A percentile compares a stretch with the other conserved stretches of the same genome.
These are phyloP conservation scores for Kodamaea lidongshanica DNA, from an alignment of 805 yeast genomes.

Conservation along the genomic window DNA sequence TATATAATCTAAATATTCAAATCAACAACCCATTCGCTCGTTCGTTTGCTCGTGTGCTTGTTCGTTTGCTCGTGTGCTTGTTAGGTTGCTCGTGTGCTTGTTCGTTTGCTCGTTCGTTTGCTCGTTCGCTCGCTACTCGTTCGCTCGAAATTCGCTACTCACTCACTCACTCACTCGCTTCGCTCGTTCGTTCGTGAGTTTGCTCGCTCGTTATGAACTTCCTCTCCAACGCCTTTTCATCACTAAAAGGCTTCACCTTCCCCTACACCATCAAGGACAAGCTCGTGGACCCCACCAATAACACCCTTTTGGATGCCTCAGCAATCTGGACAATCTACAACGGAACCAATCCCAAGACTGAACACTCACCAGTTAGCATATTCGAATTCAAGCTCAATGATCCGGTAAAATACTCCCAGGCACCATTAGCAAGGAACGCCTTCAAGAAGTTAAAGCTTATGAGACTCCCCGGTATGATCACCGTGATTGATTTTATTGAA, in stretches of 20 bases:
- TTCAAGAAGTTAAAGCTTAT: conserved; percentile 47
- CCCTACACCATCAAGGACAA: conserved; percentile 53
- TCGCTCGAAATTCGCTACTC: no score
- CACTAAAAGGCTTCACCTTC: conserved; percentile 50
- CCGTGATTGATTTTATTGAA: conserved; percentile 58
- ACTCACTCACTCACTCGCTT: no score
- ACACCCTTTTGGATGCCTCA: conserved; percentile 14
- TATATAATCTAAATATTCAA: no score
- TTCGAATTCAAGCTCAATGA: conserved; percentile 55
- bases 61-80: no score
- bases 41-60: no score
- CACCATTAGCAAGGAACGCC: conserved; percentile 30
- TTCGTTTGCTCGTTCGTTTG: no score
- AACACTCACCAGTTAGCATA: conserved; percentile 48
- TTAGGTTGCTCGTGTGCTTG: no score
- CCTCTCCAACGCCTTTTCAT: conserved; percentile 54
- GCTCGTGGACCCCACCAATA: conserved; percentile 23
- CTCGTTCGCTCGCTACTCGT: no score
- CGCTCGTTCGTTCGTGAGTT: no score
- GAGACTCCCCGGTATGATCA: conserved; percentile 64
- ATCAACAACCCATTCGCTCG: no score
- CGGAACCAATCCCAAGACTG: conserved; percentile 51
- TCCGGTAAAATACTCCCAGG: conserved; percentile 23
- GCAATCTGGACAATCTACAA: conserved; percentile 58
- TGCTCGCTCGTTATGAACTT: no score